Base-by-base conservation (phyloP, 2,329 filamentous ascomycete genomes). In the Sporothrix curviconia region DNA sequence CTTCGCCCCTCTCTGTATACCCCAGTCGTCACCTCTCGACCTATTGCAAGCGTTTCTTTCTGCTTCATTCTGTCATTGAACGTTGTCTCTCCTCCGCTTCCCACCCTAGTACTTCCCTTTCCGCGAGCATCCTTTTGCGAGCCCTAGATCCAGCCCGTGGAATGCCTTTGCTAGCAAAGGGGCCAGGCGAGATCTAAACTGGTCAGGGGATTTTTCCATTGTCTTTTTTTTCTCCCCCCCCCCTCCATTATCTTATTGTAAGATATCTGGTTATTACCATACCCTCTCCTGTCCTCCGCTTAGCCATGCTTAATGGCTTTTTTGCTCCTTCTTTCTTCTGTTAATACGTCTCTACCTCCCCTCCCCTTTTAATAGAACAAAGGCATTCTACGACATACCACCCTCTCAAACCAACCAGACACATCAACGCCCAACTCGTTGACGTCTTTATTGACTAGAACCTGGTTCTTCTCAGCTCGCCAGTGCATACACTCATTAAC, bases 141-240 rank as follows among this genome's bases (percentile, higher is more conserved):
- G 11, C 12, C 28, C 22, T 46, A 19, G 19, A 47, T 47, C 52
- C 42, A 55, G 11, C 42, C 42, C 52, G 22, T 55, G 42, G 52
- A n/a, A 55, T 47, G 52, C 8, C 52, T 14, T 37, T 55, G 42
- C 24, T 47, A 39, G 52, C 12, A 39, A n/a, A n/a, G n/a, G 22
- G 43, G 9, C 19, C 17, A 39, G 22, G 36, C 8, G 19, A 39
- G 14, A 32, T n/a, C n/a, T n/a, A n/a, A 37, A 34, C 17, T 25
- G 32, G 32, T 12, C 25, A 17, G 19, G 37, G 14, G 19, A n/a
- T 22, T 50, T 50, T n/a, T 11, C 47, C 32, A 34, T n/a, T 22
- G 24, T 15, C 19, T 15, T 34, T 52, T 25, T 37, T 39, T 36
- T 24, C 15, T 50, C 19, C 15, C 24, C 37, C 14, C 28, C 52